Conservation (phyloP, 1,284 basidiomycete genomes). For the Rhodotorula sp. region DNA sequence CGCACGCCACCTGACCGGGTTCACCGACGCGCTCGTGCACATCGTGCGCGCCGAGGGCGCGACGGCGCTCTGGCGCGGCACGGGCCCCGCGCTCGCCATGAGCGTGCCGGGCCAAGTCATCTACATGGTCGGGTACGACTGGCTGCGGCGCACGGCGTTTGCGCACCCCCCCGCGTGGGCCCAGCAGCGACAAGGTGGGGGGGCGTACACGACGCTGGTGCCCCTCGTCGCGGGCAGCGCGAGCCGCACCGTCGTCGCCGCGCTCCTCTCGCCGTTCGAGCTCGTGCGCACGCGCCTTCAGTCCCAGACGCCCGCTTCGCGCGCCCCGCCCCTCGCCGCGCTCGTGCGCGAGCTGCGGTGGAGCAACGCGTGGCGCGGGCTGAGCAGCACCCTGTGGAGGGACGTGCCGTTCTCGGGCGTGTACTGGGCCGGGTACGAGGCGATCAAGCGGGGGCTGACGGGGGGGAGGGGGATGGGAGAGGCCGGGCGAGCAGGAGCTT, state of each 20-base stretch:
- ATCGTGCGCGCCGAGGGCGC: conserved; percentile 44
- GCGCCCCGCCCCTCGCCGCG: not conserved
- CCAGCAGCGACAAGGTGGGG: too few relatives aligned
- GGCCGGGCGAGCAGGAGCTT: conserved; percentile 1
- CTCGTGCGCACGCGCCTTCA: conserved; percentile 92
- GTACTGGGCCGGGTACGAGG: conserved; percentile 67
- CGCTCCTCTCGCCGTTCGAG: conserved; percentile 84
- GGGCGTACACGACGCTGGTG: conserved; percentile 56
- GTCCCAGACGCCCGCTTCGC: conserved; percentile 53
- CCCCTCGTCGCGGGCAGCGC: conserved; percentile 81
- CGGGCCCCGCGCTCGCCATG: conserved; percentile 64
- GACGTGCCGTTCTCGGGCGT: conserved; percentile 96
- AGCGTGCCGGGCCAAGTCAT: conserved; percentile 88
- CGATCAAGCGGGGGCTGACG: conserved; percentile 46
- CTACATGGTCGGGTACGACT: conserved; percentile 97
- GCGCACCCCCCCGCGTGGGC: not conserved
- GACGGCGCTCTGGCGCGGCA: conserved; percentile 45
- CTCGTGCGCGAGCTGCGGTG: conserved; percentile 52
- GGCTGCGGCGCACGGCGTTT: conserved; percentile 61
- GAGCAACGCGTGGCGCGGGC: conserved; percentile 79
- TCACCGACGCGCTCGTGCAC: conserved; percentile 42
- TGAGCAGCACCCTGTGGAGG: conserved; percentile 89
- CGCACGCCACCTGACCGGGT: conserved; percentile 26
- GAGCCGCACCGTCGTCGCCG: conserved; percentile 77
- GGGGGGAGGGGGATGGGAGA: conserved; percentile 52